Base-by-base conservation (phyloP, 2,329 filamentous ascomycete species). In the Xylariaceae sp. region DNA sequence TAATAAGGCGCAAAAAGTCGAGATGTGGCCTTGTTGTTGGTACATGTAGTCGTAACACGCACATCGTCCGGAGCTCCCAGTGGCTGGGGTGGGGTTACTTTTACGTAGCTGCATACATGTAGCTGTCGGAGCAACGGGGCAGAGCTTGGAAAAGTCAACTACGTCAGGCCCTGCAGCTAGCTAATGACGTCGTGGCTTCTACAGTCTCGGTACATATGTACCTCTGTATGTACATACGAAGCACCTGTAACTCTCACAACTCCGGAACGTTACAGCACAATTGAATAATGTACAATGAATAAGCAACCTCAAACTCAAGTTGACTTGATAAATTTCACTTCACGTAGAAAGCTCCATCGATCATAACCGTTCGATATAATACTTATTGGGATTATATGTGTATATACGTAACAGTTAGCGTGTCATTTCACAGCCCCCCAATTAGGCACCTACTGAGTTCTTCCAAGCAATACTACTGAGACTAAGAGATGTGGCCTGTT, bases 131-230 rank as follows among this genome's bases (percentile, higher is more conserved):
- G 41, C 16, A 20, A 16, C 43, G 47, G 48, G 16, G 21, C 32
- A 37, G 40, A 45, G 54, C 53, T 62, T 62, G 54, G n/a, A n/a
- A 42, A 59, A 62, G 48, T 62, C 57, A 54, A 62, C 60, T 62
- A 62, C 60, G 60, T 62, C 60, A 62, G 60, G 40, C 37, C 42
- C 23, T 49, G 43, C 44, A 50, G 19, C 50, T 40, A 54, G n/a
- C 20, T 46, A 53, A 62, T 62, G 60, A 62, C 60, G 60, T 62
- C 41, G 54, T 42, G 47, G 44, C 54, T 16, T 37, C 32, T 14
- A 37, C 12, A 3, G 4, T n/a, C 41, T 20, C 18, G 18, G 41
- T 43, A 43, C 41, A 20, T 10, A 20, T 19, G n/a, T n/a, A n/a
- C n/a, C n/a, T n/a, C n/a, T n/a, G n/a, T n/a, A 20, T 20, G 10